Evolutionary conservation across 2,329 filamentous ascomycete genomes (phyloP).

Genomic region (Rhynchosporium secalis): DNA sequence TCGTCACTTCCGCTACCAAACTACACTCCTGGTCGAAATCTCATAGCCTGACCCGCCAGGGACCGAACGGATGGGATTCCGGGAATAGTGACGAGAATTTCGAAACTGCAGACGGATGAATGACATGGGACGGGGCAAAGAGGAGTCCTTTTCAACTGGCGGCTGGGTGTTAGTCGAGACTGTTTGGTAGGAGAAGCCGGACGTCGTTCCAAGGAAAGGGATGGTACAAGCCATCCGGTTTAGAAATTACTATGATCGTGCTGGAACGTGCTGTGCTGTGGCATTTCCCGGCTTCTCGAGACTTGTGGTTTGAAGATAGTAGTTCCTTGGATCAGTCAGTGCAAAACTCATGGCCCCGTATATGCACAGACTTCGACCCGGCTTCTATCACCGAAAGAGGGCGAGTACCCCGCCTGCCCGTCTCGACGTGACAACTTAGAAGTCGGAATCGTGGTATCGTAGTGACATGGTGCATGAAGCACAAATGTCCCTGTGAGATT

Average conservation of each 20-base stretch:
- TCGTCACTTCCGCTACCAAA: constrained; percentile 4
- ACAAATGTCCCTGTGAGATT: constrained; percentile 16
- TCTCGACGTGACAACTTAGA: constrained; percentile 9
- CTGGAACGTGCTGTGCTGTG: constrained; percentile 11
- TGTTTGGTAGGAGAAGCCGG: neutral
- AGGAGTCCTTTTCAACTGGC: constrained; percentile 11
- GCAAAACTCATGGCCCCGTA: constrained; percentile 19
- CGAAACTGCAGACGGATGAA: constrained; percentile 26
- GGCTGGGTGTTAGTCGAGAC: neutral
- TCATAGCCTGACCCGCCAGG: neutral
- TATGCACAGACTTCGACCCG: constrained; percentile 27
- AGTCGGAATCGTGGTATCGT: constrained; percentile 1
- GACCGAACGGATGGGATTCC: constrained; percentile 20
- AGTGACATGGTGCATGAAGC: constrained; percentile 14
- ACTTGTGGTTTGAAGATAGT: constrained; percentile 29
- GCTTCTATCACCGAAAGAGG: constrained; percentile 20
- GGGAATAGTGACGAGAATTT: constrained; percentile 21
- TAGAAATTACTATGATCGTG: constrained; percentile 6
- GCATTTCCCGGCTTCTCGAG: constrained; percentile 15
- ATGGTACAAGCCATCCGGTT: neutral
- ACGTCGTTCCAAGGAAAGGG: constrained; percentile 6
- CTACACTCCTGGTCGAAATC: constrained; percentile 1
- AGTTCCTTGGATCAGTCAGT: constrained; percentile 8
- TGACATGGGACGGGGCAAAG: constrained; percentile 11
- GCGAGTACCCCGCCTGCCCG: constrained; percentile 28